These are phyloP conservation scores for Stephanodiscus minutulus DNA, from an alignment of 108 stramenopile genomes.

Conservation along the genomic window DNA sequence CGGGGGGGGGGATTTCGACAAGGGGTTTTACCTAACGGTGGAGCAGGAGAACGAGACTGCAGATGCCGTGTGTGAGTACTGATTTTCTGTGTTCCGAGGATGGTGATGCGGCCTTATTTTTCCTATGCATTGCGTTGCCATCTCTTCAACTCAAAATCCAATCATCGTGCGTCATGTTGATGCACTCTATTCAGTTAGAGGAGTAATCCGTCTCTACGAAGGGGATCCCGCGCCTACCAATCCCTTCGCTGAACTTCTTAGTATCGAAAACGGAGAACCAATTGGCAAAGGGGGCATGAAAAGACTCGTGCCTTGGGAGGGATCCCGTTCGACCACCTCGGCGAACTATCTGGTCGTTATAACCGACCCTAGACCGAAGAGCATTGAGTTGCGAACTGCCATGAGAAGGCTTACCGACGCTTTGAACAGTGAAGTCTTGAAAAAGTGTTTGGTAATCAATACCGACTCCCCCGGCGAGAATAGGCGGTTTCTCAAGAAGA, in stretches of 20 bases:
- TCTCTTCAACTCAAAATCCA: neutral
- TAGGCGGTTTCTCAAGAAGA: slow-evolving; percentile 74
- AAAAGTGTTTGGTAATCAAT: slow-evolving; percentile 65
- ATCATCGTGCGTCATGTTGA: neutral
- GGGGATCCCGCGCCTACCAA: slow-evolving; percentile 78
- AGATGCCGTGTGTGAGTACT: slow-evolving; percentile 55
- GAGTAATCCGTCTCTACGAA: slow-evolving; percentile 69
- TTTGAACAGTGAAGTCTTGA: slow-evolving; percentile 53
- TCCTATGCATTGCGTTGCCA: neutral
- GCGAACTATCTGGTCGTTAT: slow-evolving; percentile 66
- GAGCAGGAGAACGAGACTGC: slow-evolving; percentile 84
- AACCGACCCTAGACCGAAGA: slow-evolving; percentile 75
- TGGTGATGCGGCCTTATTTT: neutral
- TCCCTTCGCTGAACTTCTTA: slow-evolving; percentile 67
- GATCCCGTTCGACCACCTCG: slow-evolving; percentile 8
- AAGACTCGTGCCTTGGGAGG: slow-evolving; percentile 66
- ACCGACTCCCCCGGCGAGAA: slow-evolving; percentile 83
- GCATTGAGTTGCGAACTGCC: slow-evolving; percentile 60
- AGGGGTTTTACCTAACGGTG: slow-evolving; percentile 57
- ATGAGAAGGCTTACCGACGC: slow-evolving; percentile 37
- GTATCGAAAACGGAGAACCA: slow-evolving; percentile 55
- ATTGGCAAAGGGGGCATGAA: slow-evolving; percentile 47
- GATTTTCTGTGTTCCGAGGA: neutral
- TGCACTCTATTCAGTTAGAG: slow-evolving; percentile 29
- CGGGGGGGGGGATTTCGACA: slow-evolving; percentile 42